phyloP scores from a whole-genome alignment of 768 basidiomycete genomes.

The Hygrocybe coccinea region DNA sequence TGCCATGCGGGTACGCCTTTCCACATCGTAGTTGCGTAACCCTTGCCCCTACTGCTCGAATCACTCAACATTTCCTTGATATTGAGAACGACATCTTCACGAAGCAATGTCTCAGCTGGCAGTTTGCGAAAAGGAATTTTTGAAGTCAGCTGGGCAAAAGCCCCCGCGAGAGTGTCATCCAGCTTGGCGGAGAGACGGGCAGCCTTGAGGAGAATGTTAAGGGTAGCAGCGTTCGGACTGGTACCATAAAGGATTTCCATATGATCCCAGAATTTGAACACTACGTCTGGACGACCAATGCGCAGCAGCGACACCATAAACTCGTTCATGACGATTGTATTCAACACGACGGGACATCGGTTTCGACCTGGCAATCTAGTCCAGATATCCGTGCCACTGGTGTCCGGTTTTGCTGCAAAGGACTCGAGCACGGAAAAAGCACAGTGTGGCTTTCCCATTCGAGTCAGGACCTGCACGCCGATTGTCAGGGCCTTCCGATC shows the following conservation, averaged over 20 bases:
- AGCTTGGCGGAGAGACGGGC: constrained; percentile 49
- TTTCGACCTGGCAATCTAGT: constrained; percentile 12
- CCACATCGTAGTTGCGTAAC: constrained; percentile 43
- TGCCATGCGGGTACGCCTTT: constrained; percentile 40
- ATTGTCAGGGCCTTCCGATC: constrained; percentile 46
- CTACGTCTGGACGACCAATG: constrained; percentile 54
- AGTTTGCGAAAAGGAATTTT: constrained; percentile 32
- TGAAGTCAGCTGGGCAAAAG: constrained; percentile 42
- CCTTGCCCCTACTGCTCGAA: constrained; percentile 18
- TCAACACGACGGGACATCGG: constrained; percentile 14
- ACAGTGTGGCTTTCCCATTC: constrained; percentile 37
- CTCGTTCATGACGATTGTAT: constrained; percentile 33
- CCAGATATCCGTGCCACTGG: constrained; percentile 9
- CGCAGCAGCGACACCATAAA: constrained; percentile 48
- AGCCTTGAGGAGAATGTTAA: constrained; percentile 57
- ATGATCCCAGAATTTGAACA: constrained; percentile 66
- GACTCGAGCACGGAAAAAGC: constrained; percentile 51
- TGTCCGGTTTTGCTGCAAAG: constrained; percentile 21
- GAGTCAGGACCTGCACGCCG: constrained; percentile 48
- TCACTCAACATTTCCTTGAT: constrained; percentile 29
- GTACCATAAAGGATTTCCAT: constrained; percentile 56
- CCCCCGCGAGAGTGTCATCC: constrained; percentile 49
- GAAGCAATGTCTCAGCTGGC: constrained; percentile 8
- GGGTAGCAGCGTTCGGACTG: constrained; percentile 48
- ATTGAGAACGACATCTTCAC: constrained; percentile 24